Base-by-base conservation (phyloP, 2,329 filamentous ascomycete genomes). In the Cordyceps fumosorosea region DNA sequence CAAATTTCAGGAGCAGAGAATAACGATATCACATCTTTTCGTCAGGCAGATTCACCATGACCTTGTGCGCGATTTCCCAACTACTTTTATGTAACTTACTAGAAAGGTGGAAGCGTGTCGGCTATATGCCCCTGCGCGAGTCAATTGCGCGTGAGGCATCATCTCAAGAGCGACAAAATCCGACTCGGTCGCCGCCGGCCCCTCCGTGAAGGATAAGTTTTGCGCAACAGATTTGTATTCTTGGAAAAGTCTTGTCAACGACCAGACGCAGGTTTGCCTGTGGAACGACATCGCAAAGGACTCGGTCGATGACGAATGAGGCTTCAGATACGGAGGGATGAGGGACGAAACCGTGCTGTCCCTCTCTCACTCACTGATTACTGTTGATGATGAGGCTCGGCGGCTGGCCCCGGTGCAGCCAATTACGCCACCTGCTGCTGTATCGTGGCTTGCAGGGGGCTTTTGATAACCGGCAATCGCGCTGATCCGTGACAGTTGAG, bases 361-460 rank as follows among this genome's bases (percentile, higher is more conserved):
- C 29, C 24, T 56, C 32, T 22, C 54, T 42, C 44, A 10, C 44
- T 44, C 29, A 29, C 26, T 42, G 32, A 42, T 32, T 40, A 40
- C 20, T 5, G 20, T 5, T 50, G 29, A 29, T 56, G 40, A 47
- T 48, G 50, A 37, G 50, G 57, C 48, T 45, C 48, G 24, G 48
- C 57, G 48, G 57, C 22, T 50, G 29, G 56, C 11, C 57, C 48
- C 57, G n/a, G n/a, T 22, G n/a, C 12, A 34, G 11, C 48, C 24
- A 44, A 60, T 60, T 53, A 20, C 47, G 48, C 48, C 24, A 60
- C 45, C n/a, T 14, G 10, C 0, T 44, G 34, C 26, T 24, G 56
- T 14, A 60, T 60, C 47, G 26, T 60, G 57, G 47, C 56, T 58
- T 51, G 56, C 56, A 58, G 8, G 18, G 32, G 45, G n/a, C n/a